Evolutionary conservation across 352 stramenopile species (phyloP), one percentile per base, ranked within the genome.

Genomic region (Phytophthora citricola): DNA sequence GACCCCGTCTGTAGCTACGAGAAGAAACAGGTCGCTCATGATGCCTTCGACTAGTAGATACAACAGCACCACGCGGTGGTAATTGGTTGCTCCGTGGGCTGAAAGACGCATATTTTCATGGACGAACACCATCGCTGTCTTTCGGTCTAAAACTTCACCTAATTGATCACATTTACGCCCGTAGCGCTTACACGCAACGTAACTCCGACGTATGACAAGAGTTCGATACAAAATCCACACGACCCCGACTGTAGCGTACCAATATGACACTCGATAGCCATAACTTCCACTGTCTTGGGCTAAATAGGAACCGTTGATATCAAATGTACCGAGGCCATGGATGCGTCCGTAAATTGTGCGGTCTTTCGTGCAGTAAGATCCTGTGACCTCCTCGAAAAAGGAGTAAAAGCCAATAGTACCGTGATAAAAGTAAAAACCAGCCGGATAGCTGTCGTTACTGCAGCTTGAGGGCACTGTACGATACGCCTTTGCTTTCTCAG

Each of bases 21-120:
- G 49, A 27, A 75, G 17, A 34, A 75, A 75, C 14, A 68, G 22
- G 5, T 75, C 66, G 17, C 48, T 65, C 66, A 75, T 75, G 22
- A 75, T 40, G 0, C 66, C 62, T 52, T 71, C 66, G 1, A 63
- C 27, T 14, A 75, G 17, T 6, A 75, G 15, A 32, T 75, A 75
- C 3, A 75, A 47, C 4, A 75, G 20, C 14, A 43, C 11, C 3
- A 53, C 8, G 0, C 66, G 61, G 34, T 71, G 66, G 2, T 57
- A 63, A 31, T 68, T 68, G 14, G 52, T 57, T 8, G 52, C 51
- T 1, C 60, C 60, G 20, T 68, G 60, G 10, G 60, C 60, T 7
- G 60, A 57, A 5, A 68, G 15, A 2, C 60, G 43, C 52, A 68
- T 45, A 15, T 36, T 68, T 14, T 68, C 52, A 26, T 68, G 52